A percentile compares a stretch with the other conserved stretches of the same genome.
Conservation (phyloP, 2,329 filamentous ascomycete genomes). For the Incumbomyces lentus region DNA sequence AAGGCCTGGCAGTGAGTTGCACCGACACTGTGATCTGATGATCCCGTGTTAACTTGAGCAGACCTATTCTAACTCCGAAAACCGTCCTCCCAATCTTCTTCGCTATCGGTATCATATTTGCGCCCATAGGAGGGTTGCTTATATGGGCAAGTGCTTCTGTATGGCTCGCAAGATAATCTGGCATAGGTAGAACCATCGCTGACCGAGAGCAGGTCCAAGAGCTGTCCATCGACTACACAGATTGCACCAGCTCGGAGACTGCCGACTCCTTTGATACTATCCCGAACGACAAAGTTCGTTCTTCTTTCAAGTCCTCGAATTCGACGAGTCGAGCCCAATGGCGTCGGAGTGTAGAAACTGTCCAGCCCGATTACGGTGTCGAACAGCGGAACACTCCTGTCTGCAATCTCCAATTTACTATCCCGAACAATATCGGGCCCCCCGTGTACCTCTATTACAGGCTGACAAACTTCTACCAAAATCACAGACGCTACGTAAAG, state of each 20-base stretch:
- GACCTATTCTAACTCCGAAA: conserved; percentile 89
- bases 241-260: conserved; percentile 51
- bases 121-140: conserved; percentile 77
- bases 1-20: conserved; percentile 91
- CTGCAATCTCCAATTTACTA: conserved; percentile 67
- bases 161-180: conserved; percentile 20
- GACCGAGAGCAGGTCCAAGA: conserved; percentile 66
- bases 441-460: conserved; percentile 91
- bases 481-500: conserved; percentile 90
- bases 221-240: conserved; percentile 79
- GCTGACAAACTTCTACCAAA: conserved; percentile 97
- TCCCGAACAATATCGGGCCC: conserved; percentile 67
- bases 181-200: not conserved
- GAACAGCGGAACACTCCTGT: conserved; percentile 31
- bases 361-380: conserved; percentile 20
- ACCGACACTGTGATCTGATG: conserved; percentile 10
- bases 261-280: conserved; percentile 41
- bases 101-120: conserved; percentile 79
- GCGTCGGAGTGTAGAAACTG: conserved; percentile 17
- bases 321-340: conserved; percentile 27
- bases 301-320: conserved; percentile 59
- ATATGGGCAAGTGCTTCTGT: conserved; percentile 78
- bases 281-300: conserved; percentile 47
- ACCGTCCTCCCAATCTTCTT: conserved; percentile 89
- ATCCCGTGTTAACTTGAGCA: conserved; percentile 29